Evolutionary conservation across 176 grass and related monocot species (phyloP), one percentile per base, ranked within the genome.

Genomic region (Oropetium thomaeum): DNA sequence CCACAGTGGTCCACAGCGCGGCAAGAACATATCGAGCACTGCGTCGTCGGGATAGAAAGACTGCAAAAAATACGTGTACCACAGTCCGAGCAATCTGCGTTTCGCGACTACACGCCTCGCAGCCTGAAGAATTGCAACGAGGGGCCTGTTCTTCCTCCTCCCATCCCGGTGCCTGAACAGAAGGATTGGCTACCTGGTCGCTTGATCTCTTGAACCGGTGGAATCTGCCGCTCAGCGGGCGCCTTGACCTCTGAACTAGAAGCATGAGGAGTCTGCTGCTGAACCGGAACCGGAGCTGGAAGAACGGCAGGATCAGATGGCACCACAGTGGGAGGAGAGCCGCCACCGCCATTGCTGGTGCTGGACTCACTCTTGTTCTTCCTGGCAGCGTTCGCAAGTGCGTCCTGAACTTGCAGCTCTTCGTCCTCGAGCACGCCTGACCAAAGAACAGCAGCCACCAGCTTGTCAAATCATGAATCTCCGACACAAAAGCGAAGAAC

Each of bases 401-500:
- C 69, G 1, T 48, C 69, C 70, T 70, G 69, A 19, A 79, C 81
- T 0, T 28, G 55, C 55, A 88, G 81, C 37, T 80, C 86, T 63
- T 75, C 33, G 0, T 84, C 86, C 64, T 75, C 81, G 54, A 84
- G 63, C 69, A 19, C 66, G 28, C 45, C 86, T 88, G 76, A 27
- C n/a, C 69, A 75, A 57, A 27, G 71, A 42, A n/a, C n/a, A n/a
- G n/a, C n/a, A n/a, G n/a, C n/a, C 15, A 45, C 1, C 10, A 47
- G 0, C 59, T 67, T 28, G 49, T 82, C 37, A 78, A 73, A 60
- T 68, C 67, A 7, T 14, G 2, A 67, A 73, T 42, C 20, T 70
- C 20, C 75, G 29, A 41, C 41, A 12, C 17, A 71, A 39, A 48
- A 16, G 4, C 7, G 15, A 6, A 7, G 25, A 45, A 48, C 27